A percentile compares a stretch with the other conserved stretches of the same genome.
These are phyloP conservation scores for Ogataea zsoltii DNA, from an alignment of 805 yeast species.

Conservation along the genomic window DNA sequence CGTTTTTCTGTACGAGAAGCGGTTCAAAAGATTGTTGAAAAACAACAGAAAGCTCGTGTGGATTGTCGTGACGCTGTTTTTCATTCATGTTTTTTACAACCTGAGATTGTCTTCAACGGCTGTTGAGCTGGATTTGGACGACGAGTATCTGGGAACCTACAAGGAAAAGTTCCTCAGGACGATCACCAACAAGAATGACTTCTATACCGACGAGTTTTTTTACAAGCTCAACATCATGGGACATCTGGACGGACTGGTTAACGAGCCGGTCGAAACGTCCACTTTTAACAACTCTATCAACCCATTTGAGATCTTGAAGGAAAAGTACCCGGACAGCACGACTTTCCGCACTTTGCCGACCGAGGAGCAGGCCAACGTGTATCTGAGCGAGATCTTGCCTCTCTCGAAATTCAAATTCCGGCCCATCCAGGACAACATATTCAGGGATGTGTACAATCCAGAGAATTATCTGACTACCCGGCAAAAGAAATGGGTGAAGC, in stretches of 20 bases:
- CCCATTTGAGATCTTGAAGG: constrained; percentile 25
- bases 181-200: constrained; percentile 21
- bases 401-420: constrained; percentile 25
- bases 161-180: constrained; percentile 30
- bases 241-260: constrained; percentile 31
- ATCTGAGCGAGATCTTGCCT: constrained; percentile 22
- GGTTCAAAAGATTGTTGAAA: constrained; percentile 18
- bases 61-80: constrained; percentile 11
- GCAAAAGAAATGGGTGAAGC: constrained; percentile 29
- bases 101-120: constrained; percentile 3
- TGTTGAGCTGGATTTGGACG: constrained; percentile 23
- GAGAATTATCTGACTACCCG: constrained; percentile 29
- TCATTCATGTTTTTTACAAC: constrained; percentile 17
- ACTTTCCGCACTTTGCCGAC: constrained; percentile 16
- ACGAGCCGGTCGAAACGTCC: constrained; percentile 30
- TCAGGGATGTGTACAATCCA: constrained; percentile 32
- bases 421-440: constrained; percentile 31
- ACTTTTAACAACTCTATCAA: constrained; percentile 22
- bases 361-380: constrained; percentile 21
- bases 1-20: constrained; percentile 16
- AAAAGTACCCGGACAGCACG: constrained; percentile 16
- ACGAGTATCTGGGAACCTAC: constrained; percentile 32
- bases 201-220: constrained; percentile 30
- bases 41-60: constrained; percentile 17
- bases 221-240: constrained; percentile 29